Evolutionary conservation across 805 yeast genomes (phyloP).

Genomic region (Wilhelminamyces savonicus): DNA sequence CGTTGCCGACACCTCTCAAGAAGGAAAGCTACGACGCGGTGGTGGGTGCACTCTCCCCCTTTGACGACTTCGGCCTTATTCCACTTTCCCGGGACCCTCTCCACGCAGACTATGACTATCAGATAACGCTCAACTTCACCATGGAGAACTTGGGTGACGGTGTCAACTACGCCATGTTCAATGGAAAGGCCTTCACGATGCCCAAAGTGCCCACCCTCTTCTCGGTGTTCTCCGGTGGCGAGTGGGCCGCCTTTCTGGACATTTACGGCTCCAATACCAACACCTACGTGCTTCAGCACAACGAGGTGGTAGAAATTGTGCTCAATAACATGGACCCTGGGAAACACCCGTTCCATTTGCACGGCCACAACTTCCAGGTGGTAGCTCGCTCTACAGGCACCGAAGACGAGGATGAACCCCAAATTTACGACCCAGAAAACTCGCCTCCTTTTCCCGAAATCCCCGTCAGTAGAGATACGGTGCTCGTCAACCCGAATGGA

Average conservation of each 20-base stretch:
- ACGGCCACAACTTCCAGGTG: slow-evolving; percentile 67
- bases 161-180: slow-evolving; percentile 70
- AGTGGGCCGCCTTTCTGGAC: slow-evolving; percentile 43
- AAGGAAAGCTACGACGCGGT: slow-evolving; percentile 30
- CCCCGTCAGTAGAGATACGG: slow-evolving; percentile 70
- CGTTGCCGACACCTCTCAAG: slow-evolving; percentile 20
- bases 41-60: slow-evolving; percentile 13
- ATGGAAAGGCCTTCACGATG: slow-evolving; percentile 53
- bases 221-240: slow-evolving; percentile 59
- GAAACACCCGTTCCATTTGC: slow-evolving; percentile 74
- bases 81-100: slow-evolving; percentile 52
- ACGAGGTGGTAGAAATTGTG: slow-evolving; percentile 68
- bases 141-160: slow-evolving; percentile 74
- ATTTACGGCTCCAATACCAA: slow-evolving; percentile 74
- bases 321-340: slow-evolving; percentile 76
- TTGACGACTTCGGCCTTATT: slow-evolving; percentile 73
- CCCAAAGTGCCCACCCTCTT: slow-evolving; percentile 70
- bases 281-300: slow-evolving; percentile 50
- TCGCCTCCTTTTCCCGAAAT: slow-evolving; percentile 43
- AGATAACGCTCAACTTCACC: slow-evolving; percentile 49
- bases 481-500: slow-evolving; percentile 60
- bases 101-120: slow-evolving; percentile 57
- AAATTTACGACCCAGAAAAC: slow-evolving; percentile 40
- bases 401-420: slow-evolving; percentile 51
- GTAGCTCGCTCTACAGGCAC: slow-evolving; percentile 46